Evolutionary conservation across 306 rosid species (phyloP).

Genomic region (Fagus sylvatica): DNA sequence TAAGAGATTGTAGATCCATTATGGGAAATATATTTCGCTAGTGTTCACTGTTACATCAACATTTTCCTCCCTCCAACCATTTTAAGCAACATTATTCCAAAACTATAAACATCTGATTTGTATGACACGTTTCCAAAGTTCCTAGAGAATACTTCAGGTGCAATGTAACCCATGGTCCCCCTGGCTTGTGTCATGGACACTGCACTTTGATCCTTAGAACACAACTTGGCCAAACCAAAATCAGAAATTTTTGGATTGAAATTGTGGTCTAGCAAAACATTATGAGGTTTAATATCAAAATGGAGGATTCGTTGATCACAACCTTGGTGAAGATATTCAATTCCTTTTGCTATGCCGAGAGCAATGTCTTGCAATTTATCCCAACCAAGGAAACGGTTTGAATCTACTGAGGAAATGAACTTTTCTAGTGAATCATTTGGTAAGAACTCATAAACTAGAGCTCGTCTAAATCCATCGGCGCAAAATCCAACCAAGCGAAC

Average conservation of each 20-base stretch:
- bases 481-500: conserved; percentile 38
- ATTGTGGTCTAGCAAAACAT: conserved; percentile 29
- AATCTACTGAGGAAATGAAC: conserved; percentile 23
- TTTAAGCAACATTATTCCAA: conserved; percentile 37
- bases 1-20: conserved; percentile 42
- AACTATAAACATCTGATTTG: conserved; percentile 40
- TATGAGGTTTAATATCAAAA: conserved; percentile 41
- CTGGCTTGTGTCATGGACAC: conserved; percentile 22
- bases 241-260: conserved; percentile 41
- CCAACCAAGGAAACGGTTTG: conserved; percentile 32
- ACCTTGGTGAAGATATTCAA: conserved; percentile 39
- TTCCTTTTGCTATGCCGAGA: conserved; percentile 32
- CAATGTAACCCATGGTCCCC: conserved; percentile 42
- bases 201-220: conserved; percentile 26
- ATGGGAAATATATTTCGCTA: conserved; percentile 18
- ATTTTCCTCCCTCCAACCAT: conserved; percentile 37
- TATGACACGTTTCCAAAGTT: conserved; percentile 37
- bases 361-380: conserved; percentile 33
- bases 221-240: conserved; percentile 40
- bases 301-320: conserved; percentile 44
- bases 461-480: conserved; percentile 28
- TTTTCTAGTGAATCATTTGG: conserved; percentile 41
- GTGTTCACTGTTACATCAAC: background rate
- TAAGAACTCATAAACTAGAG: conserved; percentile 31
- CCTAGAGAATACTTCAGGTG: conserved; percentile 37